Conservation (phyloP, 768 basidiomycete genomes). For the Boletus sp. region DNA sequence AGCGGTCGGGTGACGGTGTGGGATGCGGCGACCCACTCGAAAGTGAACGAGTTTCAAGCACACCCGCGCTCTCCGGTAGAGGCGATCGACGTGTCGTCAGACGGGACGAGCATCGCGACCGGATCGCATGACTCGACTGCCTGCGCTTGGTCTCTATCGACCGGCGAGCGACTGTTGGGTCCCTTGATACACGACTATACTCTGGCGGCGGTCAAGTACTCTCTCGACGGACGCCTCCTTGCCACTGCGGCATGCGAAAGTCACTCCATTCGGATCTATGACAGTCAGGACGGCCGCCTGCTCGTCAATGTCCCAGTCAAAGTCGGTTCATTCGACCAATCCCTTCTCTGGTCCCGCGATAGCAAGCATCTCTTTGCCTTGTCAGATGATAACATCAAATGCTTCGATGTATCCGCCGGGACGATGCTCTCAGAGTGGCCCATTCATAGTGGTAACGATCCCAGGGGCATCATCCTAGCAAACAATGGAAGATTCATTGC, state of each 20-base stretch:
- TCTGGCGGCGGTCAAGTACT: conserved; percentile 13
- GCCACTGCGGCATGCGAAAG: conserved; percentile 3
- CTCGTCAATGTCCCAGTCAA: neutral
- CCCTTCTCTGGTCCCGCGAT: conserved; percentile 4
- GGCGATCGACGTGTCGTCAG: conserved; percentile 10
- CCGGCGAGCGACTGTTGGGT: neutral
- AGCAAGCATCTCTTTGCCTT: conserved; percentile 6
- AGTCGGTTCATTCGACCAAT: conserved; percentile 2
- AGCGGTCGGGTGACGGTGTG: conserved; percentile 1
- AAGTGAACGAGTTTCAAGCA: neutral
- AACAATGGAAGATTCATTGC: conserved; percentile 10
- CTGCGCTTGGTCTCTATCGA: neutral
- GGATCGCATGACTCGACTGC: conserved; percentile 9
- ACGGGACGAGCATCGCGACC: conserved; percentile 7
- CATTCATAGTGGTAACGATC: neutral
- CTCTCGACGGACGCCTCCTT: conserved; percentile 1
- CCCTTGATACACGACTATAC: neutral
- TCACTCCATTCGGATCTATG: conserved; percentile 2
- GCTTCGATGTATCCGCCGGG: neutral
- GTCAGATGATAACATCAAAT: neutral
- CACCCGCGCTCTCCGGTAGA: neutral
- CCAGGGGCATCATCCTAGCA: neutral
- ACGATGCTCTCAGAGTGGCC: neutral
- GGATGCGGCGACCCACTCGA: neutral
- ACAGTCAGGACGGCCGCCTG: neutral